Evolutionary conservation across 2,329 filamentous ascomycete species (phyloP), one percentile per base, ranked within the genome.

Genomic region (Claviceps arundinis): DNA sequence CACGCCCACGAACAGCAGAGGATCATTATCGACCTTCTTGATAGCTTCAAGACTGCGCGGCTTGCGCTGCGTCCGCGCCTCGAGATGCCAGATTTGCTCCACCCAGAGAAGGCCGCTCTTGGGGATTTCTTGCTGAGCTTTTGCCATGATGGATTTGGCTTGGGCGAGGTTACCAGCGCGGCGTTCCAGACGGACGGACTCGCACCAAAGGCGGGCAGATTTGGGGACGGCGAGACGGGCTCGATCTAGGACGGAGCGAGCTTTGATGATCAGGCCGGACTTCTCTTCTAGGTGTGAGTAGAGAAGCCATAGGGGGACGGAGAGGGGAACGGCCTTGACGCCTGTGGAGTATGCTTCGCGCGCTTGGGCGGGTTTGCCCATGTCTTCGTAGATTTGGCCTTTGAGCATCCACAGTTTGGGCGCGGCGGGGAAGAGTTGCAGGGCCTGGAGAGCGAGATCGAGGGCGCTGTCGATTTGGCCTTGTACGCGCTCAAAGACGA

Each of bases 351-450:
- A 97, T 0, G 91, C 89, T 65, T 97, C 89, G 47, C 93, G 82
- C 3, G 93, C 93, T 67, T 93, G 87, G 0, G 85, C 83, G 14
- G 85, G 71, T 70, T 89, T 89, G 60, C 80, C 83, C 47, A 89
- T 77, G 44, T 83, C 78, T 63, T 96, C 87, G 73, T 98, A 98
- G 56, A 97, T 93, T 65, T 98, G 93, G 0, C 94, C 93, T 70
- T 98, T 98, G 73, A 95, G 87, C 87, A 97, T 96, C 85, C 91
- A 96, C 24, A 98, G 76, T 69, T 97, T 97, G 50, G 88, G 78
- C 13, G 85, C 81, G 45, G 82, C 80, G 1, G 93, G 91, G 71
- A 95, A 98, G 9, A 88, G 77, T 58, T 90, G 84, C 38, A 98
- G 73, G 1, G 85, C 93, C 64, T 94, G 85, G 54, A 90, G 88